Percentiles rank a stretch among this genome's conserved stretches.
These are phyloP conservation scores for Clavispora carvajalis DNA, from an alignment of 805 yeast species.

Conservation along the genomic window DNA sequence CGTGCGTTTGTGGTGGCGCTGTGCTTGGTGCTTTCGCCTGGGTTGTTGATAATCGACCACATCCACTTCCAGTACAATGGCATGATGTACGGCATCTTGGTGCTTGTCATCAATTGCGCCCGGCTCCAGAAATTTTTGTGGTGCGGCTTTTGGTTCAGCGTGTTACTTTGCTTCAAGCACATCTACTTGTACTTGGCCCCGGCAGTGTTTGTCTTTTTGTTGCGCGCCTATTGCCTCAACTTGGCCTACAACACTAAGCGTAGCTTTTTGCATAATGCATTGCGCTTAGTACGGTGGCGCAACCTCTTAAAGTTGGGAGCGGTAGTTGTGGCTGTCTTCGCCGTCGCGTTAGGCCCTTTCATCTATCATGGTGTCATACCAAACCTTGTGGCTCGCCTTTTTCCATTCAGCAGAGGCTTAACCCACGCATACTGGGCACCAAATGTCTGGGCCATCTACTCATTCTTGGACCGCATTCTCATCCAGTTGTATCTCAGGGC, in stretches of 20 bases:
- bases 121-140: conserved; percentile 48
- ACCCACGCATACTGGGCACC: conserved; percentile 99
- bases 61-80: conserved; percentile 98
- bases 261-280: conserved; percentile 20
- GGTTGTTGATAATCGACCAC: conserved; percentile 85
- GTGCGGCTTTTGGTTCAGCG: conserved; percentile 68
- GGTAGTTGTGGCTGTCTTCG: conserved; percentile 57
- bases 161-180: conserved; percentile 87
- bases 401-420: conserved; percentile 91
- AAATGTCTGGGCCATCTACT: conserved; percentile 92
- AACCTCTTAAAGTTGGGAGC: conserved; percentile 58
- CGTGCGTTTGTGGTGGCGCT: conserved; percentile 72
- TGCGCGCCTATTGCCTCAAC: conserved; percentile 68
- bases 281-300: conserved; percentile 46
- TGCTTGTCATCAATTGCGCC: conserved; percentile 70
- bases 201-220: conserved; percentile 75
- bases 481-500: conserved; percentile 38
- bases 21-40: conserved; percentile 83
- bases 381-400: conserved; percentile 62
- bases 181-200: conserved; percentile 92
- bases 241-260: conserved; percentile 22
- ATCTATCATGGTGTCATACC: conserved; percentile 54
- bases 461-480: conserved; percentile 70
- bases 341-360: conserved; percentile 77
- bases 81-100: conserved; percentile 78